Percentiles rank a stretch among this genome's conserved stretches.
These are phyloP conservation scores for Citrus australasica DNA, from an alignment of 345 rosid genomes.

Conservation along the genomic window DNA sequence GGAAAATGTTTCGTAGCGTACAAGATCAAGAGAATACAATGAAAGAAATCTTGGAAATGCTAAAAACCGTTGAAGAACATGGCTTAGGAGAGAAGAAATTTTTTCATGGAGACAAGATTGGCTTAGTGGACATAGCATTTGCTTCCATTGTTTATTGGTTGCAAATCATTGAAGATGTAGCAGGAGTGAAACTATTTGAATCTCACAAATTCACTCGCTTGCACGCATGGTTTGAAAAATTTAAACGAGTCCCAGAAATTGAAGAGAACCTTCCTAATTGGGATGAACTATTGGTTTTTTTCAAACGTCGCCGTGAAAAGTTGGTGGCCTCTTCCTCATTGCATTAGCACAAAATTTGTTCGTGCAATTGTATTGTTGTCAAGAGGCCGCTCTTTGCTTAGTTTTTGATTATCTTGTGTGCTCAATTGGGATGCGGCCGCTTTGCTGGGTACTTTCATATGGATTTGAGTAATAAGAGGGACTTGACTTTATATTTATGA, in stretches of 20 bases:
- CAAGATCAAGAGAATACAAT: neutral
- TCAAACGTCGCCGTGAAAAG: neutral
- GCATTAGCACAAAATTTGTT: too few species aligned
- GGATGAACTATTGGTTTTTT: neutral
- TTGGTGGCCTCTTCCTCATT: neutral
- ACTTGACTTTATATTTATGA: too few species aligned
- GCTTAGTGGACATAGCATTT: neutral
- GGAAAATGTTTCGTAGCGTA: neutral
- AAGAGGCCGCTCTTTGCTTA: too few species aligned
- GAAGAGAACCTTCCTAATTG: neutral
- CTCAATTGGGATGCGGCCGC: too few species aligned
- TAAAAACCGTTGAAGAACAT: constrained; percentile 2
- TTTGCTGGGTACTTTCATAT: too few species aligned
- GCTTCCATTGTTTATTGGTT: neutral
- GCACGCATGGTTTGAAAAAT: neutral
- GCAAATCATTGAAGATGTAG: neutral
- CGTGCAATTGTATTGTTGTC: too few species aligned
- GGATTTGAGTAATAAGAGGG: too few species aligned
- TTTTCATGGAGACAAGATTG: constrained; percentile 1
- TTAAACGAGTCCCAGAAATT: neutral
- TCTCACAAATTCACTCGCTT: neutral
- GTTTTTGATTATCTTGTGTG: too few species aligned
- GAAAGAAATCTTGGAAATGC: neutral
- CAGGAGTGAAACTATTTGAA: neutral
- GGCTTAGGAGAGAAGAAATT: constrained; percentile 1